phyloP scores from a whole-genome alignment of 2,329 filamentous ascomycete species.

The Chrysoporthe deuterocubensis region DNA sequence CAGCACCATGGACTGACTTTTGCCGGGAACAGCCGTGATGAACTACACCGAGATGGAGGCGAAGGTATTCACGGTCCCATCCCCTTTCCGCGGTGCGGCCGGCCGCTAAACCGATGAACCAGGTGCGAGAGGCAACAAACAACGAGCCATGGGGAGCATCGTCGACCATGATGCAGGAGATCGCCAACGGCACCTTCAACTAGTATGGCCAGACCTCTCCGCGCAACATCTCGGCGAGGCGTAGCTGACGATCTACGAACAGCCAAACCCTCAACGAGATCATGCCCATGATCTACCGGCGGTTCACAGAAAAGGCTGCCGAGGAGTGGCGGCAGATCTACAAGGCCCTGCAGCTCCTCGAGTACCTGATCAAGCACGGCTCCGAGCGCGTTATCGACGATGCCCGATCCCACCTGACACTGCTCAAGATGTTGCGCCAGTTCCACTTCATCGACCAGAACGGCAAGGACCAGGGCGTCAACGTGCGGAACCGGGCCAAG shows the following conservation, averaged over 20 bases:
- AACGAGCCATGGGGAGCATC: constrained; percentile 96
- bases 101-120: constrained; percentile 29
- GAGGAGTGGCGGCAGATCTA: constrained; percentile 99
- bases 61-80: constrained; percentile 50
- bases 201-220: constrained; percentile 68
- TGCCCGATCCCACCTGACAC: constrained; percentile 89
- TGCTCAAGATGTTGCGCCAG: constrained; percentile 97
- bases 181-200: constrained; percentile 96
- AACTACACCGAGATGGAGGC: constrained; percentile 95
- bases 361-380: constrained; percentile 95
- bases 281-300: constrained; percentile 99
- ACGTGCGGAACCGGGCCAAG: constrained; percentile 95
- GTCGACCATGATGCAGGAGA: constrained; percentile 91
- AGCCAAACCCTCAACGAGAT: constrained; percentile 98
- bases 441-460: constrained; percentile 97
- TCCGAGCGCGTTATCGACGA: constrained; percentile 98
- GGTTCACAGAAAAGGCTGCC: constrained; percentile 96
- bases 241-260: constrained; percentile 28
- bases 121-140: constrained; percentile 98
- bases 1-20: constrained; percentile 15
- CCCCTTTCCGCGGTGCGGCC: constrained; percentile 15
- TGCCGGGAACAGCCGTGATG: constrained; percentile 75
- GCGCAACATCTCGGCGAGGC: neutral
- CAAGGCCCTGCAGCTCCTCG: constrained; percentile 94
- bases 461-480: constrained; percentile 97